Base-by-base conservation (phyloP, 768 basidiomycete species). In the Saitozyma sp. region DNA sequence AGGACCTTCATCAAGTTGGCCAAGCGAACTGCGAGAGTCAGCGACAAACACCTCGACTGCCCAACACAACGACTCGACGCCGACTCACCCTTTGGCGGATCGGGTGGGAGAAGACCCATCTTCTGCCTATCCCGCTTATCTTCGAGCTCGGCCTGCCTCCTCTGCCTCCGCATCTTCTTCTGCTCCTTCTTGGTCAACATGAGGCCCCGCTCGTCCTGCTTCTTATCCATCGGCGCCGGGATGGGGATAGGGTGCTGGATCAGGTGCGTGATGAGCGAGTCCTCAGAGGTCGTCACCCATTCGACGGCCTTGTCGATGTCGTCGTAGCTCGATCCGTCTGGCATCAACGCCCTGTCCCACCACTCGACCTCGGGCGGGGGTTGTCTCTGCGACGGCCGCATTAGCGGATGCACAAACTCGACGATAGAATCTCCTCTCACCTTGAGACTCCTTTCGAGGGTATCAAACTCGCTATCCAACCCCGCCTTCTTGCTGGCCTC, bases 231-330 rank as follows among this genome's bases (percentile, higher is more conserved):
- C 10, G 91, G 91, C 3, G 89, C 90, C 52, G 92, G 92, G 60
- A 99, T 93, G 9, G 91, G 91, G 64, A 99, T 97, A 11, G 96
- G 96, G 76, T 98, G 95, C 77, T 98, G 96, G 54, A 98, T 86
- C 71, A 94, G 93, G 45, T 90, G 84, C 16, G 89, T 91, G 62
- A 98, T 88, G 0, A 91, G 89, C 4, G 90, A 89, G 69, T 87
- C 82, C 40, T 68, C 62, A 8, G 64, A 61, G 6, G 79, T 75
- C 13, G 83, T 87, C 17, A 85, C 84, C 67, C 91, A 89, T 56
- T 86, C 87, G 57, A 91, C 80, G 13, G 80, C 78, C 4, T 64
- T 65, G 17, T 75, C 72, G 54, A 95, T 77, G 61, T 94, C 92
- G 50, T 86, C 85, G 78, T 98, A 98, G 5, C 82, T 84, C 80